phyloP scores from a whole-genome alignment of 805 yeast genomes.

The Scheffersomyces coipomensis region DNA sequence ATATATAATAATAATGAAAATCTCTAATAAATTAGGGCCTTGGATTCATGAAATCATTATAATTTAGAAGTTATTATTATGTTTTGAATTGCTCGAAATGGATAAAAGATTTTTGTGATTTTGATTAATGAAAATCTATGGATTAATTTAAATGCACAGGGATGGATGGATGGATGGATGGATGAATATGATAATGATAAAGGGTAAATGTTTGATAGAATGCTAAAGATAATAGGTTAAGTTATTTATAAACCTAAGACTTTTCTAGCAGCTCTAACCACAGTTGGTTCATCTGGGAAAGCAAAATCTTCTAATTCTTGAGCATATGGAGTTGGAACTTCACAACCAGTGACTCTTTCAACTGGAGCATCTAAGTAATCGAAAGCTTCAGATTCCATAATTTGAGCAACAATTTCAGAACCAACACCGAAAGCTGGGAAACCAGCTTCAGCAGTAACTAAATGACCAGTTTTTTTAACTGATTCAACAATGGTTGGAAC shows the following conservation, averaged over 20 bases:
- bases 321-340: conserved; percentile 99
- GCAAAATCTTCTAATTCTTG: conserved; percentile 95
- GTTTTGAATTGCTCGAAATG: no score
- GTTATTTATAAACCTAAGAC: conserved; percentile 64
- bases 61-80: no score
- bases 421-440: conserved; percentile 99
- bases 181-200: neutral
- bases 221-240: no score
- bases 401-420: conserved; percentile 94
- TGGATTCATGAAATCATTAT: no score
- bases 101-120: no score
- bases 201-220: no score
- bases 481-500: conserved; percentile 79
- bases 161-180: no score
- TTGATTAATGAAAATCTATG: no score
- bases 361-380: conserved; percentile 98
- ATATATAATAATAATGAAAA: no score
- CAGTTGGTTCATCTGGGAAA: conserved; percentile 94
- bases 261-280: conserved; percentile 82
- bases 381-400: conserved; percentile 97
- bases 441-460: conserved; percentile 94
- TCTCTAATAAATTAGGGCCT: no score
- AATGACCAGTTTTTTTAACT: conserved; percentile 94
- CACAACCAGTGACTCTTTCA: conserved; percentile 98
- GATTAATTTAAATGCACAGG: no score